These are phyloP conservation scores for Vickermania spadyakhi DNA, from an alignment of 208 protist genomes.

Conservation along the genomic window DNA sequence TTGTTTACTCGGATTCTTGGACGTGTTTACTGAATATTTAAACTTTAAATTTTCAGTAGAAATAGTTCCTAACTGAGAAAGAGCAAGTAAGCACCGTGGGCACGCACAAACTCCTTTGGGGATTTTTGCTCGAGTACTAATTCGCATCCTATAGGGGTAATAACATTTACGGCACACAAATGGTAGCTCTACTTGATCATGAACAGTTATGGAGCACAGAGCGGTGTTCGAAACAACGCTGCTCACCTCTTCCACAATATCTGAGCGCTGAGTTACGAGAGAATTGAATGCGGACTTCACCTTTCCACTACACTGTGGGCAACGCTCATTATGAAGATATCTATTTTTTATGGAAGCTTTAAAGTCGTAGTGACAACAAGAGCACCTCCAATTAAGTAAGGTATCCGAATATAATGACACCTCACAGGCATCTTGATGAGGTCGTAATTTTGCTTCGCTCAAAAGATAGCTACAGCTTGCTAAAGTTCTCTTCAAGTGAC, in stretches of 20 bases:
- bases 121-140: conserved; percentile 45
- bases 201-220: conserved; percentile 40
- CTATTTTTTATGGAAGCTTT: conserved; percentile 38
- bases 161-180: conserved; percentile 74
- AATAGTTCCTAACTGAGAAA: no score
- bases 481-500: no score
- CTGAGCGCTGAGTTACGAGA: conserved; percentile 55
- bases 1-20: no score
- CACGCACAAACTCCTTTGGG: no score
- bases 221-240: conserved; percentile 26
- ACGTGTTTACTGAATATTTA: no score
- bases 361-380: conserved; percentile 46
- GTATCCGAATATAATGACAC: conserved; percentile 38
- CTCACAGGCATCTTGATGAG: conserved; percentile 33
- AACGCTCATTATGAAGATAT: conserved; percentile 42
- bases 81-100: no score
- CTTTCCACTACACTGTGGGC: conserved; percentile 57
- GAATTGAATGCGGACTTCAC: conserved; percentile 36
- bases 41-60: no score
- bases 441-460: conserved; percentile 34
- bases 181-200: conserved; percentile 38
- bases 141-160: conserved; percentile 54
- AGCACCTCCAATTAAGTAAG: conserved; percentile 50
- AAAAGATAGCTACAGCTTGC: conserved; percentile 39
- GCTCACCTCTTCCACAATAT: conserved; percentile 59